A percentile compares a stretch with the other conserved stretches of the same genome.
Evolutionary conservation across 306 rosid species (phyloP).

Genomic region (Ziziphus jujuba): DNA sequence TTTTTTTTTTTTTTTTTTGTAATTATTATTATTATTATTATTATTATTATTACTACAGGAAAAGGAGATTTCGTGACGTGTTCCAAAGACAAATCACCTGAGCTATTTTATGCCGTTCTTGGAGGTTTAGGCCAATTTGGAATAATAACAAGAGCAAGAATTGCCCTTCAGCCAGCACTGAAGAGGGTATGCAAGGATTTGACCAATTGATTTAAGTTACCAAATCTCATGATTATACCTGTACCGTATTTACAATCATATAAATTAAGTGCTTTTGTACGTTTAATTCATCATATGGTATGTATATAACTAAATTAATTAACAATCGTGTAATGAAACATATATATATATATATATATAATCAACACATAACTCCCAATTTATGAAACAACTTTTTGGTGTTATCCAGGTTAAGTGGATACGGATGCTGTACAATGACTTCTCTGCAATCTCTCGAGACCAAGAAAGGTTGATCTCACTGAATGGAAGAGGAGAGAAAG

Average conservation of each 20-base stretch:
- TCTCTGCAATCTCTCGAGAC: slow-evolving; percentile 54
- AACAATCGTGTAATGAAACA: too few species aligned
- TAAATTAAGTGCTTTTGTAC: too few species aligned
- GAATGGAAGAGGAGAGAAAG: slow-evolving; percentile 24
- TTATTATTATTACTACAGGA: slow-evolving; percentile 32
- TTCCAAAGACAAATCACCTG: slow-evolving; percentile 41
- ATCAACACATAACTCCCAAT: too few species aligned
- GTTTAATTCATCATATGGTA: too few species aligned
- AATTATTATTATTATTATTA: too few species aligned
- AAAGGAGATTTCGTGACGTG: slow-evolving; percentile 72
- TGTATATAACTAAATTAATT: too few species aligned
- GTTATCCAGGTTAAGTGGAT: slow-evolving; percentile 75
- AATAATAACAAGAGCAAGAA: slow-evolving; percentile 80
- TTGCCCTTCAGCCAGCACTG: slow-evolving; percentile 64
- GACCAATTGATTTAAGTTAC: background rate
- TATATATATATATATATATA: too few species aligned
- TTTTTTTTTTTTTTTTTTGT: too few species aligned
- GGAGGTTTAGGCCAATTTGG: slow-evolving; percentile 98
- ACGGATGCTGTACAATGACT: slow-evolving; percentile 56
- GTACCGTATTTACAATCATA: background rate
- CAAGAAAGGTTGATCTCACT: slow-evolving; percentile 63
- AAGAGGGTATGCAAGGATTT: slow-evolving; percentile 41
- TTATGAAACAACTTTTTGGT: too few species aligned
- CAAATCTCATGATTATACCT: too few species aligned
- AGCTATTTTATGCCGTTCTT: slow-evolving; percentile 64